Base-by-base conservation (phyloP, 345 rosid genomes). In the Corymbia maculata region DNA sequence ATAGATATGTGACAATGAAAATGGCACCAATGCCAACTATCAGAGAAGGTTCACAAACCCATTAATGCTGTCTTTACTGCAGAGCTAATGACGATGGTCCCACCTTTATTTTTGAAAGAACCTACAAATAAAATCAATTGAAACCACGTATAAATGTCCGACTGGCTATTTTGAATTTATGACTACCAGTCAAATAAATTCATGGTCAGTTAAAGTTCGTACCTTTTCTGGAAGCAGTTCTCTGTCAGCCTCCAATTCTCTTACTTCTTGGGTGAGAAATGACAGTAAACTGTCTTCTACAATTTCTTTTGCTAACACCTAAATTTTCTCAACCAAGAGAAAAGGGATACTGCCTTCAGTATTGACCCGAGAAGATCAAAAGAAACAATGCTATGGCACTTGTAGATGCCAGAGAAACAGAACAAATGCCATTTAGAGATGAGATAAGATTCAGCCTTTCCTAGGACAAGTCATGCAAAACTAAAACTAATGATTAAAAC, bases 291-390 rank as follows among this genome's bases (percentile, higher is more conserved):
- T 94, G 88, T 96, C 97, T 92, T 97, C 97, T 89, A 96, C 87
- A 86, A 97, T 95, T 91, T 94, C 97, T 93, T 94, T 95, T 90
- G 98, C 98, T 44, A 97, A 97, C 97, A 97, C 95, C 98, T 95
- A 88, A 85, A 89, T 89, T 59, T 86, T 89, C 36, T 57, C 85
- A 91, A 52, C 80, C 91, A 90, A 86, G 87, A 86, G 86, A 87
- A 85, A 52, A 45, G 53, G 44, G 85, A 61, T 53, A 57, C 85
- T 75, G 52, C 49, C 79, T 42, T 89, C 85, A 61, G 19, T 55
- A 50, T 49, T 44, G 47, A 87, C 52, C 79, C 52, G 9, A 61
- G 21, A 13, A 55, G n/a, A 53, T 45, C 84, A 51, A 30, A 61
- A 68, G 47, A 87, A 51, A 85, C 61, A 51, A 85, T 45, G 7